Evolutionary conservation across 345 rosid genomes (phyloP), one percentile per base, ranked within the genome.

Genomic region (Camelina laxa): DNA sequence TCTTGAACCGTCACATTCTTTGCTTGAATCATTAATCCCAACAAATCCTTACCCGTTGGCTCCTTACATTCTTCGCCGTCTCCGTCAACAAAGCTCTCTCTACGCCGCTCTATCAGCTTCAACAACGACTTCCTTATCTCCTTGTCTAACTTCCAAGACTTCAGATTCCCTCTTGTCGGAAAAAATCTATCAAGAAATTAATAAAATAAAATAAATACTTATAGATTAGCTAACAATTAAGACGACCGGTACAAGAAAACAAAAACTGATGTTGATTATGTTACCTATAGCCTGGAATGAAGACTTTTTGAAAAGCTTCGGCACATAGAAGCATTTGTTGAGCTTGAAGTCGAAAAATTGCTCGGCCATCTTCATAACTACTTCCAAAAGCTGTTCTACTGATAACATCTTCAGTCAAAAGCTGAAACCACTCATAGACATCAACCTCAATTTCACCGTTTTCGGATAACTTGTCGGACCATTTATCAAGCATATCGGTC

Each of bases 301-400:
- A 82, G 9, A 88, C 82, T 48, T 82, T 85, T 31, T 88, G 91
- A 42, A 91, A 89, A 14, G 91, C 88, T 74, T 89, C 82, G 0
- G 95, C 95, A 0, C 88, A 88, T 0, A 87, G 82, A 22, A 84
- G 75, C 95, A 87, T 89, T 61, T 89, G 97, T 27, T 82, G 85
- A 15, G 90, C 80, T 84, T 89, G 96, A 14, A 87, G 81, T 38
- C 88, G 53, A 70, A 88, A 93, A 62, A 89, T 84, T 41, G 89
- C 91, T 31, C 85, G 86, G 1, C 97, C 98, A 45, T 88, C 91
- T 72, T 79, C 87, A 5, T 87, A 93, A 83, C 90, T 91, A 19
- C 84, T 88, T 3, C 97, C 96, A 67, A 93, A 91, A 13, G 92
- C 94, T 5, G 95, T 84, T 30, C 88, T 83, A 10, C 94, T 84